Conservation (phyloP, 2,329 filamentous ascomycete species). For the Fusarium secorum region DNA sequence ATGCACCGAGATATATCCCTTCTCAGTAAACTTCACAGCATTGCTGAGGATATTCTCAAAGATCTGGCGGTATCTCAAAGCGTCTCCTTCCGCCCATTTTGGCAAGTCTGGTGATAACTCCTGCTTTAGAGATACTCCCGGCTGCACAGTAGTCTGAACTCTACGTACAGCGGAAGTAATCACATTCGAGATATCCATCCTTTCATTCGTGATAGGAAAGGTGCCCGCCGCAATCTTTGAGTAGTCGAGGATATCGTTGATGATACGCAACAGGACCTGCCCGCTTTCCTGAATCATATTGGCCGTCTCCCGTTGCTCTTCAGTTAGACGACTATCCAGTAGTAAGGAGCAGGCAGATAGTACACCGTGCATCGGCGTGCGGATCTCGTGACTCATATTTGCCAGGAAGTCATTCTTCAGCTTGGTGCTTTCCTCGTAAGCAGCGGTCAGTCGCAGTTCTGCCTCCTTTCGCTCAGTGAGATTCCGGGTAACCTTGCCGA, state of each 20-base stretch:
- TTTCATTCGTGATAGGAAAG: background rate
- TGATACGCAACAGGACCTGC: background rate
- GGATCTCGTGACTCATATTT: slow-evolving; percentile 8
- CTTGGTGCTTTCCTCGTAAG: background rate
- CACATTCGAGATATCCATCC: background rate
- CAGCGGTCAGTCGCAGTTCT: background rate
- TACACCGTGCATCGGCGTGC: slow-evolving; percentile 3
- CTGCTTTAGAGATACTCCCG: background rate
- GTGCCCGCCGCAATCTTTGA: background rate
- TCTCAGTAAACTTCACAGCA: slow-evolving; percentile 1
- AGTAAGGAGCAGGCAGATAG: background rate
- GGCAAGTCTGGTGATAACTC: background rate
- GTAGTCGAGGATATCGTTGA: slow-evolving; percentile 12
- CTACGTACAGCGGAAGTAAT: background rate
- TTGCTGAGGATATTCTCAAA: background rate
- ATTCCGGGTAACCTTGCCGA: slow-evolving; percentile 1
- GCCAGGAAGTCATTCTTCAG: slow-evolving; percentile 5
- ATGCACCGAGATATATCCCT: background rate
- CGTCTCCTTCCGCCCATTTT: background rate
- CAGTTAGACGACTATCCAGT: background rate
- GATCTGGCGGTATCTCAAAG: background rate
- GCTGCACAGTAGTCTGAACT: background rate
- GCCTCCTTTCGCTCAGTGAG: slow-evolving; percentile 7
- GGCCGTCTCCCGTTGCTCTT: slow-evolving; percentile 4
- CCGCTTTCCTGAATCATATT: slow-evolving; percentile 7